phyloP scores from a whole-genome alignment of 495 filamentous ascomycete species.

The Aspergillus homomorphus region DNA sequence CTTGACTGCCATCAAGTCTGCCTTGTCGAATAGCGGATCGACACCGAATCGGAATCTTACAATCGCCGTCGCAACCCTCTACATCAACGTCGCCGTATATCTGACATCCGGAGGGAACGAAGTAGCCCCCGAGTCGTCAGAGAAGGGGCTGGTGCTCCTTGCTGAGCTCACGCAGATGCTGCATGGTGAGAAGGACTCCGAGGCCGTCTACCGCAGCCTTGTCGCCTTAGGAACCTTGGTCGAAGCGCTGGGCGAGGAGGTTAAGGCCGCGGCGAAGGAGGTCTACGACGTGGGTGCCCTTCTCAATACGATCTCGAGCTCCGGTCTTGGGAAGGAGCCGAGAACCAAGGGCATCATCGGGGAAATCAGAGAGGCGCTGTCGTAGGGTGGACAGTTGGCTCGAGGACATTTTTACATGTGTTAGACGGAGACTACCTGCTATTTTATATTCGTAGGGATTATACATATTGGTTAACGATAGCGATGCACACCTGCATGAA shows the following conservation, averaged over 20 bases:
- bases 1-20: conserved; percentile 46
- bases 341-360: conserved; percentile 46
- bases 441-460: conserved; percentile 3
- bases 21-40: conserved; percentile 37
- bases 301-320: conserved; percentile 32
- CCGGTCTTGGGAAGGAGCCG: conserved; percentile 46
- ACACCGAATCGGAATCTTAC: conserved; percentile 74
- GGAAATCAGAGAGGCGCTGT: conserved; percentile 41
- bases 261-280: conserved; percentile 47
- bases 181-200: conserved; percentile 64
- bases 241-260: conserved; percentile 41
- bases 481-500: conserved; percentile 9
- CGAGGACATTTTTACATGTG: background rate
- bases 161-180: conserved; percentile 63
- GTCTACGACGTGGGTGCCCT: conserved; percentile 43
- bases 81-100: conserved; percentile 80
- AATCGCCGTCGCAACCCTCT: conserved; percentile 76
- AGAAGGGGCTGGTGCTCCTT: conserved; percentile 57
- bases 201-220: conserved; percentile 77
- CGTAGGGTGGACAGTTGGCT: conserved; percentile 11
- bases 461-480: conserved; percentile 15
- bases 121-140: conserved; percentile 43
- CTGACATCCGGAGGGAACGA: conserved; percentile 40
- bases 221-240: conserved; percentile 78
- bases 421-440: background rate